phyloP scores from a whole-genome alignment of 2,329 filamentous ascomycete genomes.

The Colletotrichum sp. region DNA sequence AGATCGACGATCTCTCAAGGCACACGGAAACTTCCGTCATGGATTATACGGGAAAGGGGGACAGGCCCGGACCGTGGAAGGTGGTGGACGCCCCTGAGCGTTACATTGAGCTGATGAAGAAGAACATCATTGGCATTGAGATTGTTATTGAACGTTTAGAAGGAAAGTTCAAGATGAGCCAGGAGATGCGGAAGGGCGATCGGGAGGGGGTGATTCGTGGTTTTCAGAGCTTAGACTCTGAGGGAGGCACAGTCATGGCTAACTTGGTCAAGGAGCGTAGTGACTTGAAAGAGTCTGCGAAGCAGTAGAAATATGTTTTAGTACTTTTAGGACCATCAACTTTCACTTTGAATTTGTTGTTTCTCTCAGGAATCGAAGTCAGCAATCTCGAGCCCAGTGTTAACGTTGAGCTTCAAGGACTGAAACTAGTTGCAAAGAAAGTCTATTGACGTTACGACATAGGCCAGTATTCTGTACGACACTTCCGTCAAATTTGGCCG shows the following conservation, averaged over 20 bases:
- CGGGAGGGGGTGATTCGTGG: conserved; percentile 62
- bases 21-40: conserved; percentile 60
- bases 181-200: conserved; percentile 60
- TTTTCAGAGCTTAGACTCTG: conserved; percentile 44
- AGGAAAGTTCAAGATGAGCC: conserved; percentile 72
- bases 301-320: neutral
- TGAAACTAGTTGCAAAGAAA: no score
- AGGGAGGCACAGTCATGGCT: conserved; percentile 34
- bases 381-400: no score
- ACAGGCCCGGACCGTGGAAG: conserved; percentile 52
- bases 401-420: no score
- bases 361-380: neutral
- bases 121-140: conserved; percentile 65
- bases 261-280: conserved; percentile 33
- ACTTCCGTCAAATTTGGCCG: neutral
- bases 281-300: conserved; percentile 27
- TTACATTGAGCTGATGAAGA: conserved; percentile 63
- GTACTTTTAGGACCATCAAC: accelerated
- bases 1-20: conserved; percentile 57
- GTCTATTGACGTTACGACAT: no score
- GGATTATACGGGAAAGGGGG: conserved; percentile 50
- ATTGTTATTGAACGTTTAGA: conserved; percentile 59
- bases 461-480: neutral
- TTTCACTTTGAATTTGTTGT: neutral
- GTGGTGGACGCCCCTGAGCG: conserved; percentile 60